A percentile compares a stretch with the other conserved stretches of the same genome.
Conservation (phyloP, 805 yeast species). For the Nakazawaea peltata region DNA sequence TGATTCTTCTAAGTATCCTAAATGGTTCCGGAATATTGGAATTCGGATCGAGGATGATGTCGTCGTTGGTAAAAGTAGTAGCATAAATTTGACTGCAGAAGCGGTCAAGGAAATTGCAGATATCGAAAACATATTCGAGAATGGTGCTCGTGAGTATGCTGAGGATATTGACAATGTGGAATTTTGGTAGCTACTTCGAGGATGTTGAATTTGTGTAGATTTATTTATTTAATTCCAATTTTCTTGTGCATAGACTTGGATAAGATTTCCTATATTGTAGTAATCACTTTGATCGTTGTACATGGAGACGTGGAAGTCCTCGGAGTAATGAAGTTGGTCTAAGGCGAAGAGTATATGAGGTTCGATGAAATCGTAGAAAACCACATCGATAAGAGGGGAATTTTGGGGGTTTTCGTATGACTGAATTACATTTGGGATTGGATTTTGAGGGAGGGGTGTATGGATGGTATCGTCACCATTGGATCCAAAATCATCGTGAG, state of each 20-base stretch:
- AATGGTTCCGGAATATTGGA: conserved; percentile 79
- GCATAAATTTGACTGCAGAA: conserved; percentile 60
- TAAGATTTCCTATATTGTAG: conserved; percentile 33
- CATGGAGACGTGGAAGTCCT: conserved; percentile 7
- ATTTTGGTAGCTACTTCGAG: neutral
- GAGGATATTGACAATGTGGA: conserved; percentile 5
- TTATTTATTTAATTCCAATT: conserved; percentile 20
- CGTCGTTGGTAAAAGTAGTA: conserved; percentile 58
- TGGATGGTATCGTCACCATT: conserved; percentile 85
- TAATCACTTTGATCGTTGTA: conserved; percentile 28
- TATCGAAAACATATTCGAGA: conserved; percentile 58
- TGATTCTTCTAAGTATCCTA: conserved; percentile 61
- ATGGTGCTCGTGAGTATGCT: conserved; percentile 34
- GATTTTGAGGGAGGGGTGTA: conserved; percentile 45
- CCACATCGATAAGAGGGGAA: conserved; percentile 46
- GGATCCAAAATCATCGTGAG: conserved; percentile 76
- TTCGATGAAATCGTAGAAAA: conserved; percentile 73
- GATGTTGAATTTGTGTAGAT: neutral
- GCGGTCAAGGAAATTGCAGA: conserved; percentile 84
- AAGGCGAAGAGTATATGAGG: conserved; percentile 41
- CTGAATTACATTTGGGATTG: conserved; percentile 75
- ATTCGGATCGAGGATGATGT: conserved; percentile 93
- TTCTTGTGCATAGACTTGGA: conserved; percentile 30
- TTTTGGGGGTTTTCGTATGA: conserved; percentile 28
- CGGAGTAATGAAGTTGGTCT: conserved; percentile 11